phyloP scores from a whole-genome alignment of 108 stramenopile species.

The Fragilariopsis cylindrus region DNA sequence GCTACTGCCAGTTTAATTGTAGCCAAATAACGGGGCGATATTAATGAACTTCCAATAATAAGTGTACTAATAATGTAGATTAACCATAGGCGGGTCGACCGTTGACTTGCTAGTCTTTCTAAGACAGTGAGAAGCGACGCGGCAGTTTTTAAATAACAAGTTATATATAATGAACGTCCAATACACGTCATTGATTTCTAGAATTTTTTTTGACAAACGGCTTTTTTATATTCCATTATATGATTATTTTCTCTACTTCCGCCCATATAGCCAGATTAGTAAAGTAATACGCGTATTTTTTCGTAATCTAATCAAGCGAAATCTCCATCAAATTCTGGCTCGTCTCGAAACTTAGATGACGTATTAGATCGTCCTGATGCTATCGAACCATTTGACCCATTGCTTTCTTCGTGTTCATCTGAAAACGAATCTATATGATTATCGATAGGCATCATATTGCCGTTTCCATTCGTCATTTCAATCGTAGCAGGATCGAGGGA shows the following conservation, averaged over 20 bases:
- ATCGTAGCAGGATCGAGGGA: neutral
- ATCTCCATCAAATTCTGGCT: conserved; percentile 30
- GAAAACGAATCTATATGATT: neutral
- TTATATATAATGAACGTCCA: neutral
- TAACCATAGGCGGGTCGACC: no score
- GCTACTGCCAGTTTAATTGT: no score
- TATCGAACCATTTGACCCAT: neutral
- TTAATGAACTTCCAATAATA: neutral
- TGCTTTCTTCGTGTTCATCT: conserved; percentile 19
- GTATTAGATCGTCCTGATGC: neutral
- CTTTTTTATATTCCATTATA: neutral
- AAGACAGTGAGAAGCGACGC: no score
- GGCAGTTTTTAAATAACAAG: no score
- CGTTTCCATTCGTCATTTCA: neutral
- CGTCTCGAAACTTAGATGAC: neutral
- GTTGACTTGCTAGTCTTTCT: no score
- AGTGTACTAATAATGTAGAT: no score
- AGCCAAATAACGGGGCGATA: neutral
- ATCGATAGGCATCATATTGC: neutral
- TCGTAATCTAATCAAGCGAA: neutral
- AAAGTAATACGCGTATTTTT: no score
- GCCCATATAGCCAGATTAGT: neutral
- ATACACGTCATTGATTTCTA: no score
- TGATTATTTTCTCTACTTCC: neutral
- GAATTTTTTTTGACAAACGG: no score